Base-by-base conservation (phyloP, 257 asterid species). In the Paulownia fortunei region DNA sequence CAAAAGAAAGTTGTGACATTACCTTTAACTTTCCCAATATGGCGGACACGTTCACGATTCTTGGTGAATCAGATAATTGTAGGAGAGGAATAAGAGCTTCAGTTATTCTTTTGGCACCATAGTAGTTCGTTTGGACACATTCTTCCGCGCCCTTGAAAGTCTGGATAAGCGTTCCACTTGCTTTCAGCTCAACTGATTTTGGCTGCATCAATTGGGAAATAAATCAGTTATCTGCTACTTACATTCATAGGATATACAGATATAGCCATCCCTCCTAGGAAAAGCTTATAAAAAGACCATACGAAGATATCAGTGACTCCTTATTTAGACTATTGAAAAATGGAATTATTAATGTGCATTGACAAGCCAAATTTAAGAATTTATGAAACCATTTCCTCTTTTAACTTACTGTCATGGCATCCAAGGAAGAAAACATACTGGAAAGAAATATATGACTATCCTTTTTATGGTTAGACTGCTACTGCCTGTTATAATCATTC, bases 21-120 rank as follows among this genome's bases (percentile, higher is more conserved):
- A 88, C 93, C 91, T 30, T 60, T n/a, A 86, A 30, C 77, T 42
- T 77, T 23, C 94, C 94, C 62, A 79, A 3, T 0, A 42, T 6
- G 41, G 91, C 86, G 8, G 93, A 82, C 39, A 87, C 92, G 51
- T 89, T 86, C 5, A 89, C 87, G 42, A 89, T 82, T 62, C 83
- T 84, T 6, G 89, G 89, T 2, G 90, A 86, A 71, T 80, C 62
- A 9, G 91, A 87, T 36, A 42, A 32, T 30, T 64, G 81, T 6
- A 89, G 78, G 64, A 87, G 84, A 13, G 89, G 90, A 74, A 77
- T 54, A 5, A 83, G 66, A 8, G 92, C 81, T 81, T 86, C 81
- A 0, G 77, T 78, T 73, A 82, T 18, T 74, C 76, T 69, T 60
- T 82, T 89, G 8, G 79, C 69, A 32, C 88, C 88, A 16, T 86